Evolutionary conservation across 1,284 basidiomycete genomes (phyloP), one percentile per base, ranked within the genome.

Genomic region (Ceratobasidium papillatum): DNA sequence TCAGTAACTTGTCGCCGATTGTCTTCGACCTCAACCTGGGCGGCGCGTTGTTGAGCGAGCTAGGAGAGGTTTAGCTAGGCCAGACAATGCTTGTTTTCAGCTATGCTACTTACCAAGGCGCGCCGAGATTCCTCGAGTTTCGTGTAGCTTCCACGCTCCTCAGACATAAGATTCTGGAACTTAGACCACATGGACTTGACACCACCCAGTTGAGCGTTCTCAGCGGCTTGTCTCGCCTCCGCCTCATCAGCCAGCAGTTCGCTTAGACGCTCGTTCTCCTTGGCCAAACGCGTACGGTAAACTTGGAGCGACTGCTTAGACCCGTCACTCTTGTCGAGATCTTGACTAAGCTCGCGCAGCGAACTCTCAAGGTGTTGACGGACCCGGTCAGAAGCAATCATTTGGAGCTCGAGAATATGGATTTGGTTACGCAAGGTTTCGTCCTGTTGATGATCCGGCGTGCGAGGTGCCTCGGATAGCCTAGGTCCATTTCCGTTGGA

Each of bases 101-200:
- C 17, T n/a, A 22, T 38, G 22, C 49, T 19, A 81, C 87, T 74
- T 80, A 91, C 91, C 78, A 93, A 79, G 65, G 91, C 89, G 78
- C 89, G 91, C 51, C 89, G 85, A n/a, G 90, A 91, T 77, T 91
- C 90, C 77, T 92, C 91, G 12, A 91, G 80, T 45, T 89, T 86
- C 51, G 84, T 78, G 77, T 90, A 90, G 76, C 86, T 90, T 66
- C 88, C 87, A 17, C 89, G 86, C 79, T 91, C 90, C 58, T 87
- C 85, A 0, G 84, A 77, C 45, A 91, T 89, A 0, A 88, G 87
- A 71, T 84, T 84, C 81, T 90, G 88, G 85, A 90, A 91, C 78
- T 89, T 90, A 59, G 84, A 83, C 90, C 89, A 91, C 84, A 91
- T 88, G 0, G 87, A 85, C 76, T 91, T 88, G 34, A 90, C 85